Evolutionary conservation across 2,329 filamentous ascomycete species (phyloP), one percentile per base, ranked within the genome.

Genomic region (Microcyclosporella mali): DNA sequence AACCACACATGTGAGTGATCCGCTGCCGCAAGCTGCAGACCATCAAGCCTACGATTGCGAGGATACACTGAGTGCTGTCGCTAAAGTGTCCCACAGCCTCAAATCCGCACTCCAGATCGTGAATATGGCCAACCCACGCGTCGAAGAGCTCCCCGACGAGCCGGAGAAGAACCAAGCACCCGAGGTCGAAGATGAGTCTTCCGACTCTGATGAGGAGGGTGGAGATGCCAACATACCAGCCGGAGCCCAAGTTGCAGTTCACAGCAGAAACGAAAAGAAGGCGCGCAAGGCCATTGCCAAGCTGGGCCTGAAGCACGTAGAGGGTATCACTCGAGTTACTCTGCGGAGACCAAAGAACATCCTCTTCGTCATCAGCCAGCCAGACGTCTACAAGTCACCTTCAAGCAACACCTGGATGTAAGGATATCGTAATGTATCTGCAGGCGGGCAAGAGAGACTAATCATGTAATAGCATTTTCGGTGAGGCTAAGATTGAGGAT

Each of bases 231-330:
- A 70, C 68, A 81, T 84, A 61, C 88, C 90, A 67, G 84, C 85
- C 58, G 92, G 90, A 66, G 86, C 88, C 64, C 81, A 84, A 55
- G 85, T 90, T 65, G 81, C 92, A 62, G 84, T 98, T 66, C 90
- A 97, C 81, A 95, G 88, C 67, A 88, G 92, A 72, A 97, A 97
- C 77, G 92, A 98, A 85, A 98, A 98, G 86, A 98, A 98, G 84
- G 94, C 92, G 63, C 85, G 92, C 75, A 98, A 98, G 82, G 88
- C 89, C 65, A 94, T 98, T 69, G 86, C 88, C 71, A 98, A 98
- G 83, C 82, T 97, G 66, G 89, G 94, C 68, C 77, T 98, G 68
- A 92, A 88, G 79, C 88, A 90, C 66, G 85, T 98, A 59, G 85
- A 86, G 65, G 94, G 92, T 68, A 98, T 98, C 73, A 98, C 92